Conservation (phyloP, 2,329 filamentous ascomycete species). For the Tolypocladium tundrense region DNA sequence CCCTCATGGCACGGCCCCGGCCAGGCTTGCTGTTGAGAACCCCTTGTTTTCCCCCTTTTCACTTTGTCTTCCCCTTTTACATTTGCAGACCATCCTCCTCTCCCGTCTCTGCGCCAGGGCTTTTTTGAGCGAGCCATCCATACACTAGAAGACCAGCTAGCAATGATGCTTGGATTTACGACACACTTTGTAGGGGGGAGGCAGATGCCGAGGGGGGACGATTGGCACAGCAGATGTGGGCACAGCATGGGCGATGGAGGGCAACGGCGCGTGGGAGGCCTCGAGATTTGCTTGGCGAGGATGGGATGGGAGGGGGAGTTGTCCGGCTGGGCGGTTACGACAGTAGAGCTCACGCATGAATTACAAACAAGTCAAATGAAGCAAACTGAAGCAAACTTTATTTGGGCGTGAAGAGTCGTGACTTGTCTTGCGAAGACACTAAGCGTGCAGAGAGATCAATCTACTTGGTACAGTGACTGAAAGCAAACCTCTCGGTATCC, state of each 20-base stretch:
- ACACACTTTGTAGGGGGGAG: conserved; percentile 4
- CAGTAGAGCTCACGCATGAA: conserved; percentile 16
- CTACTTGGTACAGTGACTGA: neutral
- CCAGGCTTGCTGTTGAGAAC: neutral
- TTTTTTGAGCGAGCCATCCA: neutral
- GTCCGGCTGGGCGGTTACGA: conserved; percentile 16
- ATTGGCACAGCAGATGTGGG: conserved; percentile 1
- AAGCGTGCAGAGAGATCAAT: neutral
- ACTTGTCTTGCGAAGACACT: neutral
- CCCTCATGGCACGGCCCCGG: neutral
- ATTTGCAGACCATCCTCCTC: conserved; percentile 2
- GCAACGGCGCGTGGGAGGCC: neutral
- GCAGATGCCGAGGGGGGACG: conserved; percentile 5
- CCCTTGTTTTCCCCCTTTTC: conserved; percentile 4
- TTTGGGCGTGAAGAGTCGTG: neutral
- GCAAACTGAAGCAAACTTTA: neutral
- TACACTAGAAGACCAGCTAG: conserved; percentile 2
- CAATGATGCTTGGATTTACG: conserved; percentile 11
- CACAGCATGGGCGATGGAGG: neutral
- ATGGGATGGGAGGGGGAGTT: conserved; percentile 4
- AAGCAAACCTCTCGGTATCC: neutral
- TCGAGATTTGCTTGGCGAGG: neutral
- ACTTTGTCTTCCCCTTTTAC: conserved; percentile 2
- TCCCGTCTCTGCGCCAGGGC: neutral
- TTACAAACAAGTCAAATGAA: conserved; percentile 5